A percentile compares a stretch with the other conserved stretches of the same genome.
phyloP scores from a whole-genome alignment of 2,329 filamentous ascomycete genomes.

The Whalleya microplaca region DNA sequence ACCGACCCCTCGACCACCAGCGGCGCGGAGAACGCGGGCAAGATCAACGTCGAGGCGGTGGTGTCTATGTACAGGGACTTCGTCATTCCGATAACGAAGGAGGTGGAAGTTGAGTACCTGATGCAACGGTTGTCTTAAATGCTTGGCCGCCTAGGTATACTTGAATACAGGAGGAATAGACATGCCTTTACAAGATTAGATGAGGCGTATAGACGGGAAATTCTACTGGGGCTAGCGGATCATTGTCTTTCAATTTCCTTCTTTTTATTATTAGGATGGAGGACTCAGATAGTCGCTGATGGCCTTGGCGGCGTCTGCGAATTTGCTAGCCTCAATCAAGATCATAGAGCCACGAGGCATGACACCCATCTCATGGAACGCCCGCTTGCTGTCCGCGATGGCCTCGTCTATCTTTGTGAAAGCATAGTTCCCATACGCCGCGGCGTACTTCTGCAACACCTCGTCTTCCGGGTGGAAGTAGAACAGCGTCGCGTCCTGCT shows the following conservation, averaged over 20 bases:
- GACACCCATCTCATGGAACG: slow-evolving; percentile 92
- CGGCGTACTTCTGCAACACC: slow-evolving; percentile 75
- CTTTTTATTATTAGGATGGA: slow-evolving; percentile 42
- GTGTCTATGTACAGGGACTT: slow-evolving; percentile 89
- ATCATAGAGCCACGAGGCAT: slow-evolving; percentile 83
- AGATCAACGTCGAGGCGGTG: slow-evolving; percentile 92
- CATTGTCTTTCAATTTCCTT: slow-evolving; percentile 26
- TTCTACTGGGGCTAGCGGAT: slow-evolving; percentile 1
- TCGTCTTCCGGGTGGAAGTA: slow-evolving; percentile 98
- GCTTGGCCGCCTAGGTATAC: not conserved
- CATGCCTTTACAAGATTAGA: slow-evolving; percentile 12
- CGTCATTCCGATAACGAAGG: slow-evolving; percentile 97
- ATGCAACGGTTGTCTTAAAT: slow-evolving; percentile 78
- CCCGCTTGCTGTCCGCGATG: slow-evolving; percentile 86
- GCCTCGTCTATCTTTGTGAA: slow-evolving; percentile 83
- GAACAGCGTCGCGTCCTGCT: slow-evolving; percentile 67
- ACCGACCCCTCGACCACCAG: slow-evolving; percentile 74
- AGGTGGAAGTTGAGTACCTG: slow-evolving; percentile 96
- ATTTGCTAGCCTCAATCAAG: slow-evolving; percentile 79
- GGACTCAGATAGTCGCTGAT: slow-evolving; percentile 74
- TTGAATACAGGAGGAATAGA: not conserved
- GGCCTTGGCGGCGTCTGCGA: slow-evolving; percentile 75
- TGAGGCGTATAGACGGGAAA: slow-evolving; percentile 4
- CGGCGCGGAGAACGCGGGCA: slow-evolving; percentile 61
- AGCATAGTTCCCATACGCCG: slow-evolving; percentile 70